These are phyloP conservation scores for Chalciporus sphaerocephalus DNA, from an alignment of 768 basidiomycete genomes.

Conservation along the genomic window DNA sequence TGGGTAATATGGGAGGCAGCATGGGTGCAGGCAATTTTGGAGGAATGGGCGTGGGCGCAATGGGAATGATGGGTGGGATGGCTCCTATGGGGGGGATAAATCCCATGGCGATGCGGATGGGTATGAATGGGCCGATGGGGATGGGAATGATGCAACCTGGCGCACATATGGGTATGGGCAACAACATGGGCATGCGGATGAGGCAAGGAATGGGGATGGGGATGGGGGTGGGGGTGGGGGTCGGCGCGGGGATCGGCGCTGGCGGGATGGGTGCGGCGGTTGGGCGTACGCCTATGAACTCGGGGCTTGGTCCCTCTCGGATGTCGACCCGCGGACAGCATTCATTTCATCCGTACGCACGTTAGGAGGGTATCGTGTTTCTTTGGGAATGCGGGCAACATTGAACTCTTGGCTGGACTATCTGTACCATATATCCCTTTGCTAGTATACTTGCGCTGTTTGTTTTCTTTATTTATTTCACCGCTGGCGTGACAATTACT, in stretches of 20 bases:
- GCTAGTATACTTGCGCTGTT: conserved; percentile 15
- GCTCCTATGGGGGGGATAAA: conserved; percentile 24
- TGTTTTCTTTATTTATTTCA: conserved; percentile 17
- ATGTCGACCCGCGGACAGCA: conserved; percentile 52
- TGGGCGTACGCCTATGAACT: conserved; percentile 39
- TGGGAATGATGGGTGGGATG: conserved; percentile 36
- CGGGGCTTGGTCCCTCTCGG: conserved; percentile 46
- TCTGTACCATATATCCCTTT: conserved; percentile 32
- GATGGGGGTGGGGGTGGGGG: conserved; percentile 37
- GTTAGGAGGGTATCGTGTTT: conserved; percentile 32
- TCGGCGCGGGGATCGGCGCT: conserved; percentile 36
- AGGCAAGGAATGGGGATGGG: conserved; percentile 39
- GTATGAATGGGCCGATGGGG: conserved; percentile 33
- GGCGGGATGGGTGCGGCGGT: conserved; percentile 29
- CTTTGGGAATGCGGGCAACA: background rate
- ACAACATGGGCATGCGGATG: conserved; percentile 35
- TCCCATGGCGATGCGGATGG: conserved; percentile 37
- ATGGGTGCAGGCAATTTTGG: conserved; percentile 10
- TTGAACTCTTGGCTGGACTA: conserved; percentile 2
- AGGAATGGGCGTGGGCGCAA: conserved; percentile 30
- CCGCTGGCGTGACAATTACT: conserved; percentile 1
- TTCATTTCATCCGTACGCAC: conserved; percentile 62
- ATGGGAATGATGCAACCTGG: conserved; percentile 34
- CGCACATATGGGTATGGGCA: conserved; percentile 18
- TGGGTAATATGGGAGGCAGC: conserved; percentile 19